phyloP scores from a whole-genome alignment of 495 filamentous ascomycete genomes.

The Aspergillus bertholletiae region DNA sequence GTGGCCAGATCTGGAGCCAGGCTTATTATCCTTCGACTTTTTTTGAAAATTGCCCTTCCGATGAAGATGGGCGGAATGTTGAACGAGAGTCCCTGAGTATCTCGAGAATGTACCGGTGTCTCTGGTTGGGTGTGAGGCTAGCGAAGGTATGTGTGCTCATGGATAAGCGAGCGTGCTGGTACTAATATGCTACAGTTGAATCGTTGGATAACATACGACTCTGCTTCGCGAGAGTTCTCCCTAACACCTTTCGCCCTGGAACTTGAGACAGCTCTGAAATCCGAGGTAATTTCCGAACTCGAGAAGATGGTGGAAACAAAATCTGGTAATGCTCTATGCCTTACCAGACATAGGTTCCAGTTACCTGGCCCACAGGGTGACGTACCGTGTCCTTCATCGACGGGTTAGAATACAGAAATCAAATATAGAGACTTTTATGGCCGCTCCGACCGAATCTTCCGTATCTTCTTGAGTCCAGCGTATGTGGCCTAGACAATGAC shows the following conservation, averaged over 20 bases:
- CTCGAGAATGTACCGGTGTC: slow-evolving; percentile 65
- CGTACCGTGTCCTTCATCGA: not conserved
- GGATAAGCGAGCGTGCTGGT: not conserved
- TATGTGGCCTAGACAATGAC: too few relatives aligned
- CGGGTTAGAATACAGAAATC: not conserved
- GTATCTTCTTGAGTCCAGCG: too few relatives aligned
- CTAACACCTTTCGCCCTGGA: slow-evolving; percentile 27
- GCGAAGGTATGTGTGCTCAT: slow-evolving; percentile 42
- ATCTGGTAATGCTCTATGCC: slow-evolving; percentile 4
- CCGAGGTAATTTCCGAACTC: slow-evolving; percentile 1
- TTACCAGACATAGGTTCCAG: slow-evolving; percentile 1
- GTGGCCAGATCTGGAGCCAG: slow-evolving; percentile 70
- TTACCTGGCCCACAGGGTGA: not conserved
- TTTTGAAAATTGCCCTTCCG: slow-evolving; percentile 65
- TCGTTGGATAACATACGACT: slow-evolving; percentile 39
- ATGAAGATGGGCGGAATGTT: slow-evolving; percentile 72
- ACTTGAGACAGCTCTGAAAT: slow-evolving; percentile 21
- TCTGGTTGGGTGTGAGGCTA: slow-evolving; percentile 66
- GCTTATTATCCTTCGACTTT: slow-evolving; percentile 65
- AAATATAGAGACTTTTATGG: not conserved
- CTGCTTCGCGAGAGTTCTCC: slow-evolving; percentile 20
- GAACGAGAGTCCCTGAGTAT: slow-evolving; percentile 64
- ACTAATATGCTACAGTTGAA: slow-evolving; percentile 29
- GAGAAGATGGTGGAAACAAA: not conserved
- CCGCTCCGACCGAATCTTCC: too few relatives aligned